Evolutionary conservation across 208 protist species (phyloP).

Genomic region (Crithidia sp.): DNA sequence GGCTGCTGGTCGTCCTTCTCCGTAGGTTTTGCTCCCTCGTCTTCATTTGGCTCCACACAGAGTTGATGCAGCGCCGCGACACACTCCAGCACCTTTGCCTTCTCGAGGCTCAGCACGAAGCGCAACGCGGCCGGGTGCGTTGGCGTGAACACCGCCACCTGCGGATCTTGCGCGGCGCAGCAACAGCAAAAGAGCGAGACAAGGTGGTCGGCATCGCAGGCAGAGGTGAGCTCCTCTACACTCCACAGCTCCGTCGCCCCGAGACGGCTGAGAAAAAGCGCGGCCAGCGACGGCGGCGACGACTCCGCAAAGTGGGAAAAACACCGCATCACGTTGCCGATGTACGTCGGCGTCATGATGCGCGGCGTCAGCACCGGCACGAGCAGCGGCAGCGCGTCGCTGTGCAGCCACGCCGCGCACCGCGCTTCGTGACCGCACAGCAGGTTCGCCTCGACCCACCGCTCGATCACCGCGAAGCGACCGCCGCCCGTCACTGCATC

Average conservation of each 20-base stretch:
- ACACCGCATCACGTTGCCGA: conserved; percentile 59
- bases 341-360: conserved; percentile 64
- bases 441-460: conserved; percentile 69
- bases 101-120: conserved; percentile 47
- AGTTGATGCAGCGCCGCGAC: conserved; percentile 56
- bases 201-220: conserved; percentile 54
- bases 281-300: conserved; percentile 18
- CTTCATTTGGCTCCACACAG: conserved; percentile 9
- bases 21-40: neutral
- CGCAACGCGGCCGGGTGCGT: conserved; percentile 55
- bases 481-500: neutral
- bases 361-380: conserved; percentile 57
- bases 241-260: conserved; percentile 69
- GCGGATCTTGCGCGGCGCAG: conserved; percentile 55
- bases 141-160: conserved; percentile 64
- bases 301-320: conserved; percentile 62
- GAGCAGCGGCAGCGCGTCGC: conserved; percentile 54
- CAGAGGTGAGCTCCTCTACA: conserved; percentile 41
- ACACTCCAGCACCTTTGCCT: conserved; percentile 43
- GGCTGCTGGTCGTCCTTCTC: neutral
- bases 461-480: conserved; percentile 44
- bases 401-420: conserved; percentile 66
- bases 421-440: conserved; percentile 35
- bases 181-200: conserved; percentile 62
- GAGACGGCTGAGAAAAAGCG: conserved; percentile 55